phyloP scores from a whole-genome alignment of 1,139 yeast genomes.

The Candida sp. region DNA sequence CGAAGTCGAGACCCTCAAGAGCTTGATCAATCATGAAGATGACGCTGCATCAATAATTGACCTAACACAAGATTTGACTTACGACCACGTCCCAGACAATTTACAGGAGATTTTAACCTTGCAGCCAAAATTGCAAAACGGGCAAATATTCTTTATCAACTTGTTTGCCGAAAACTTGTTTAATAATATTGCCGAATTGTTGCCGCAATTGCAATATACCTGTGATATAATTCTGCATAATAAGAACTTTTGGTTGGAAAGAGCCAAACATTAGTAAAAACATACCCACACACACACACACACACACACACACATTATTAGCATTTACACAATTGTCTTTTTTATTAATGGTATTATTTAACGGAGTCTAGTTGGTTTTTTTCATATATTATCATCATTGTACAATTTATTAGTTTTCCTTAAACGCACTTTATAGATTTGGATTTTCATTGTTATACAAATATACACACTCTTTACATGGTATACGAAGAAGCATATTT shows the following conservation, averaged over 20 bases:
- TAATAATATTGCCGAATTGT: conserved; percentile 57
- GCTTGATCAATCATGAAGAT: conserved; percentile 32
- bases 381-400: not conserved
- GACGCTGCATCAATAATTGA: conserved; percentile 6
- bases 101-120: conserved; percentile 42
- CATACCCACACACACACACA: not conserved
- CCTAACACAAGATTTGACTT: conserved; percentile 23
- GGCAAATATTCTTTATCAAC: conserved; percentile 86
- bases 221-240: conserved; percentile 50
- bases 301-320: not conserved
- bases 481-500: no score
- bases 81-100: conserved; percentile 32
- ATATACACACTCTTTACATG: no score
- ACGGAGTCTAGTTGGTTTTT: not conserved
- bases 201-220: conserved; percentile 62
- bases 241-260: conserved; percentile 44
- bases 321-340: not conserved
- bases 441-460: not conserved
- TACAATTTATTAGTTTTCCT: not conserved
- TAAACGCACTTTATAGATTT: not conserved
- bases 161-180: conserved; percentile 84
- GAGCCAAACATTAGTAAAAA: conserved; percentile 2
- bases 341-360: not conserved
- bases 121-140: conserved; percentile 60
- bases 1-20: conserved; percentile 64